Evolutionary conservation across 1,139 yeast species (phyloP).

Genomic region (Protomyces inundatus): DNA sequence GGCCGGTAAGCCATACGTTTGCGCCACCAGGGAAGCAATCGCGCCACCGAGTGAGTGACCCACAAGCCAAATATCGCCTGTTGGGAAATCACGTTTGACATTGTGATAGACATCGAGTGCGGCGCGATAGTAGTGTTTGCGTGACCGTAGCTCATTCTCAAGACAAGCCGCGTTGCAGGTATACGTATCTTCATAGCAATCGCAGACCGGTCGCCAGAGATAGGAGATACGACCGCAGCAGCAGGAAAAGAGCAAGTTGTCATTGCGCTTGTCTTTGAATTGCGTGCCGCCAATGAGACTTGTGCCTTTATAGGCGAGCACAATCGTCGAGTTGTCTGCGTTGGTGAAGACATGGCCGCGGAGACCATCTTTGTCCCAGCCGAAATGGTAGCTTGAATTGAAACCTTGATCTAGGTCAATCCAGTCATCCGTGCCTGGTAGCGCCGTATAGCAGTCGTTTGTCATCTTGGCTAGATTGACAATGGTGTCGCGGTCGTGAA

Average conservation of each 20-base stretch:
- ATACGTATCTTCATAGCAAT: constrained; percentile 78
- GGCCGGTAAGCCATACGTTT: constrained; percentile 61
- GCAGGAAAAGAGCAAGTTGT: constrained; percentile 83
- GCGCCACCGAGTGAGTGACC: constrained; percentile 97
- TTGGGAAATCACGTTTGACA: constrained; percentile 64
- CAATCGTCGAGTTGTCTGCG: constrained; percentile 58
- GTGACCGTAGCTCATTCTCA: constrained; percentile 65
- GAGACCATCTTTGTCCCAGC: constrained; percentile 82
- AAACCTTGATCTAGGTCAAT: constrained; percentile 66
- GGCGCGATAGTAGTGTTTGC: constrained; percentile 79
- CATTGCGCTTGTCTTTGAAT: constrained; percentile 74
- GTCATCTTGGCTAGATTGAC: constrained; percentile 77
- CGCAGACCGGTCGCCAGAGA: constrained; percentile 91
- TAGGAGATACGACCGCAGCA: constrained; percentile 93
- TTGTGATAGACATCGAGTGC: constrained; percentile 70
- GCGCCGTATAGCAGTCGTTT: constrained; percentile 80
- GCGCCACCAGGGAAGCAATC: constrained; percentile 68
- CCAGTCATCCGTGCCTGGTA: constrained; percentile 84
- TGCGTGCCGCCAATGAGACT: constrained; percentile 71
- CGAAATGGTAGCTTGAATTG: constrained; percentile 49
- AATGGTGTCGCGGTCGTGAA: constrained; percentile 59
- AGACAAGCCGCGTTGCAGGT: constrained; percentile 86
- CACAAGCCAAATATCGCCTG: constrained; percentile 72
- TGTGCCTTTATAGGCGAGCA: constrained; percentile 86
- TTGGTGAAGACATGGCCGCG: constrained; percentile 87